A percentile compares a stretch with the other conserved stretches of the same genome.
Conservation (phyloP, 306 rosid species). For the Inga laurina region DNA sequence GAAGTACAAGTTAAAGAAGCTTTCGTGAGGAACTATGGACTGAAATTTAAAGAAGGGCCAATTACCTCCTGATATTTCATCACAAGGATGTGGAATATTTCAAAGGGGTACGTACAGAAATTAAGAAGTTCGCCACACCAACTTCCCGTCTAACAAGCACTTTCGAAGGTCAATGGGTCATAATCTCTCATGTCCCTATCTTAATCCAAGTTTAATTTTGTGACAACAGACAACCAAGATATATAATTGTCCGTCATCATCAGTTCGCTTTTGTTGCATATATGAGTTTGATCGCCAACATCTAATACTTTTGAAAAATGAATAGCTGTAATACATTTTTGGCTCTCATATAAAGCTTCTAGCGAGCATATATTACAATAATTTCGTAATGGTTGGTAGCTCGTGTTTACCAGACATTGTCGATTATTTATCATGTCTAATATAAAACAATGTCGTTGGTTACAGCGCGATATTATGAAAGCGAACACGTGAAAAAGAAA, state of each 20-base stretch:
- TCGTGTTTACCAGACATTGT: background rate
- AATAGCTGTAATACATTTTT: background rate
- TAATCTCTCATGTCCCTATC: slow-evolving; percentile 41
- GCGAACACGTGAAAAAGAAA: background rate
- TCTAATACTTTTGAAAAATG: background rate
- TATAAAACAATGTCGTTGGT: background rate
- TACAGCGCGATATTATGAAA: background rate
- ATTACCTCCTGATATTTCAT: background rate
- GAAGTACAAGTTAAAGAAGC: no score
- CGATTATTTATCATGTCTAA: background rate
- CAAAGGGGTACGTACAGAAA: background rate
- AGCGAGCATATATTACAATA: background rate
- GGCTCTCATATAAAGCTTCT: background rate
- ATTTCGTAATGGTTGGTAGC: background rate
- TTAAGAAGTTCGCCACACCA: slow-evolving; percentile 52
- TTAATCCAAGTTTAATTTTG: slow-evolving; percentile 12
- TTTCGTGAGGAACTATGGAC: no score
- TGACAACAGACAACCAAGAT: background rate
- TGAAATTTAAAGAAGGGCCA: no score
- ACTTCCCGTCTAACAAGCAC: slow-evolving; percentile 41
- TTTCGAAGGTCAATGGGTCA: slow-evolving; percentile 41
- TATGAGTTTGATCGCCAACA: slow-evolving; percentile 17
- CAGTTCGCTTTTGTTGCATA: slow-evolving; percentile 14
- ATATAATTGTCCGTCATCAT: slow-evolving; percentile 17
- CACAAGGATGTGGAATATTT: background rate